Percentiles rank a stretch among this genome's conserved stretches.
phyloP scores from a whole-genome alignment of 305 asterid genomes.

The Fraxinus floribunda region DNA sequence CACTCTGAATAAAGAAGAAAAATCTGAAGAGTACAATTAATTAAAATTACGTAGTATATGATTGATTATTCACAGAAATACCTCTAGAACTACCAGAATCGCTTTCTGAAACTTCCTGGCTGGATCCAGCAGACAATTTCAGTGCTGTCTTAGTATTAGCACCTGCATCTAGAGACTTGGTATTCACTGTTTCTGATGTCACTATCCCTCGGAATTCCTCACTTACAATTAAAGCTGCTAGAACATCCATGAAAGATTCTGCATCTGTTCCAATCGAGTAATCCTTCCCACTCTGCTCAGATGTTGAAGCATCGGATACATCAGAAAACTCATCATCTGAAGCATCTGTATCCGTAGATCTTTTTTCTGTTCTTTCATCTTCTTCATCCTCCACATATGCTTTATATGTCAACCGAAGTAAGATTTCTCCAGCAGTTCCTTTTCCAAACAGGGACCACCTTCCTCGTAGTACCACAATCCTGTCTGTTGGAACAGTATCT shows the following conservation, averaged over 20 bases:
- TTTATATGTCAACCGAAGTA: constrained; percentile 86
- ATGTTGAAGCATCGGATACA: constrained; percentile 29
- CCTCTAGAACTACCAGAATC: constrained; percentile 55
- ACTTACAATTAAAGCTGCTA: constrained; percentile 79
- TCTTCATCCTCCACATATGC: constrained; percentile 99
- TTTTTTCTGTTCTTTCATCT: constrained; percentile 63
- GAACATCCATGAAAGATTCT: constrained; percentile 80
- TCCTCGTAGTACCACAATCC: constrained; percentile 66
- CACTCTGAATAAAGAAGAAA: constrained; percentile 14
- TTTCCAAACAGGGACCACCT: constrained; percentile 80
- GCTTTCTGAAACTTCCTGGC: constrained; percentile 38
- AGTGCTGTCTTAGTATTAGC: constrained; percentile 31
- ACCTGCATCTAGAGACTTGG: constrained; percentile 40
- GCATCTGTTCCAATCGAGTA: constrained; percentile 40
- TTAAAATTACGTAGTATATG: constrained; percentile 4
- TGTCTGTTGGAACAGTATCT: constrained; percentile 93
- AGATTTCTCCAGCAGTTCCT: constrained; percentile 78
- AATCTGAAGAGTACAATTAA: background rate
- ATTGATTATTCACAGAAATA: constrained; percentile 27
- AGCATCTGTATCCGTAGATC: constrained; percentile 34
- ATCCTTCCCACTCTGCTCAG: constrained; percentile 40
- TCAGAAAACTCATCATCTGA: constrained; percentile 69
- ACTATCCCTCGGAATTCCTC: constrained; percentile 94
- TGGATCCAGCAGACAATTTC: constrained; percentile 37
- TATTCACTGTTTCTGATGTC: constrained; percentile 65